A percentile compares a stretch with the other conserved stretches of the same genome.
phyloP scores from a whole-genome alignment of 495 filamentous ascomycete species.

The Rhypophila decipiens region DNA sequence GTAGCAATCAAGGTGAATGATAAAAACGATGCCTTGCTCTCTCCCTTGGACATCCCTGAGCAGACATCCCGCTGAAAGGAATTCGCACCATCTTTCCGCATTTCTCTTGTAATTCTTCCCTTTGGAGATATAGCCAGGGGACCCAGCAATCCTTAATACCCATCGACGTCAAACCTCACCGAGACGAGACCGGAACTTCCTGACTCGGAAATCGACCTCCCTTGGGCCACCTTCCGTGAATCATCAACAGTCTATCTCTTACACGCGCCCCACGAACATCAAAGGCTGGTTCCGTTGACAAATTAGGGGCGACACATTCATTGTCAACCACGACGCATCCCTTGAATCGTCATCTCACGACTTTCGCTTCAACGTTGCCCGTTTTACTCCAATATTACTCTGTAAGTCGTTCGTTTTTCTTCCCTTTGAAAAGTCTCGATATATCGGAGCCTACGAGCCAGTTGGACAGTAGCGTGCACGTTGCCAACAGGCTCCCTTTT shows the following conservation, averaged over 20 bases:
- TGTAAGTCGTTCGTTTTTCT: neutral
- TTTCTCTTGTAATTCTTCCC: neutral
- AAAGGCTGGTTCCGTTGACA: slow-evolving; percentile 11
- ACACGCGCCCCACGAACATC: slow-evolving; percentile 9
- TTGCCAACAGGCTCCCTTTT: neutral
- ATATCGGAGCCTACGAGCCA: slow-evolving; percentile 8
- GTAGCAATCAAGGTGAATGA: no score
- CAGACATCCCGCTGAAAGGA: no score
- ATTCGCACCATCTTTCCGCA: no score
- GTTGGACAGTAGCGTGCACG: neutral
- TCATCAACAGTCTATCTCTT: slow-evolving; percentile 14
- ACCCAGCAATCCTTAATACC: neutral
- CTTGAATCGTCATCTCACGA: neutral
- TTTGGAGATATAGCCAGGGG: neutral
- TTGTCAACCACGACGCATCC: neutral
- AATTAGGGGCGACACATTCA: neutral
- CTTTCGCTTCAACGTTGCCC: neutral
- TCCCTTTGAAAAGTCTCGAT: slow-evolving; percentile 3
- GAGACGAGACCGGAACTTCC: slow-evolving; percentile 5
- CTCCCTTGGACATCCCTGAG: no score
- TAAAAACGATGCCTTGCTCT: no score
- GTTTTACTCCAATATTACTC: slow-evolving; percentile 1
- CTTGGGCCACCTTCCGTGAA: slow-evolving; percentile 15
- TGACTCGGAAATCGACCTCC: slow-evolving; percentile 16
- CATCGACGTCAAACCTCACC: slow-evolving; percentile 5